Base-by-base conservation (phyloP, 2,329 filamentous ascomycete species). In the Penicillium expansum region DNA sequence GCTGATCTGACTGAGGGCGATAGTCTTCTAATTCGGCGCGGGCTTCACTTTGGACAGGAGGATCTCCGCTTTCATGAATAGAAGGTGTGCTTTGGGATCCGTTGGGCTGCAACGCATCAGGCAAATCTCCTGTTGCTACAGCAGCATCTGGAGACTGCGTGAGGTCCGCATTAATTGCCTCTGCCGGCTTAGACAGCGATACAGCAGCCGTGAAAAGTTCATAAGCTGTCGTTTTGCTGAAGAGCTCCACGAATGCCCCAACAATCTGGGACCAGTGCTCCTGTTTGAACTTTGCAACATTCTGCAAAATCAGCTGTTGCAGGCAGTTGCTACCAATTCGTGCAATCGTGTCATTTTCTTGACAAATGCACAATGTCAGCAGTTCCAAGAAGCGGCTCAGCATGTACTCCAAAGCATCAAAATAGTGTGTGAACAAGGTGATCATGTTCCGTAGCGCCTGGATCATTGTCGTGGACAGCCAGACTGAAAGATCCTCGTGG, bases 391-490 rank as follows among this genome's bases (percentile, higher is more conserved):
- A 97, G n/a, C 94, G 84, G 74, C 97, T 92, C 18, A 99, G 83
- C 94, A 99, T 99, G 71, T 96, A 96, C 76, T 97, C 92, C 10
- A 99, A 79, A 0, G 92, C 87, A 57, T 95, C 91, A 63, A 99
- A 99, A 76, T 97, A 99, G 75, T 99, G 95, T 0, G 95, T 99
- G 74, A 99, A 99, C 24, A 99, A 84, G 0, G 91, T 93, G 67
- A 99, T 97, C 90, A 99, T 96, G 76, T 97, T 97, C 57, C 94
- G 88, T 54, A 99, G 80, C 2, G 94, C 94, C 74, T 99, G 94
- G 39, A 99, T 99, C 91, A 99, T 97, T 9, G 94, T 99, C 0
- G 94, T 99, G 0, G 94, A 97, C 24, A 99, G 82, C 94, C 94
- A 99, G 2, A 99, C 94, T 0, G 94, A 97, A 20, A 97, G 82